Base-by-base conservation (phyloP, 495 filamentous ascomycete genomes). In the Penicillium riverlandense region DNA sequence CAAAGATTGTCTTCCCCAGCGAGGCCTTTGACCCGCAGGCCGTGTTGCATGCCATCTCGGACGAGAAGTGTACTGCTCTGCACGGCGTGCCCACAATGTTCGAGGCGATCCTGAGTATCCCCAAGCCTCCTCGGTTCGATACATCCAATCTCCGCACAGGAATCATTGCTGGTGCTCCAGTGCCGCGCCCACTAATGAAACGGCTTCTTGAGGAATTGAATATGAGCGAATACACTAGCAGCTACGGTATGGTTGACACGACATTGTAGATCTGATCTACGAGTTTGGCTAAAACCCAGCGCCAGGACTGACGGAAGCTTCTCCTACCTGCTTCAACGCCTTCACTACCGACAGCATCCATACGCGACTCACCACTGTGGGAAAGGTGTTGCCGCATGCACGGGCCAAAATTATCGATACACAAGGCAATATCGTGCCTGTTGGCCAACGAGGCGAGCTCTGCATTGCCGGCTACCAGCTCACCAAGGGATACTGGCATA, bases 31-130 rank as follows among this genome's bases (percentile, higher is more conserved):
- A 82, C 48, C 65, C 82, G 7, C 53, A 63, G 11, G 77, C 78
- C 1, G 77, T 77, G 1, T 59, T 85, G 13, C 65, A 67, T 40
- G 77, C 81, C 39, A 72, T 87, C 35, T 67, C 74, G 31, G 68
- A 76, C 41, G 82, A 87, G 53, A 62, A 69, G 3, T 87, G 83
- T 61, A 85, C 83, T 0, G 83, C 80, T 0, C 66, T 85, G 1
- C 82, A 87, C 54, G 83, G 83, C 37, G 83, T 87, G 0, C 82
- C 83, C 0, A 81, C 83, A 30, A 87, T 87, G 82, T 83, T 87
- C 52, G 80, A 84, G 55, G 74, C 73, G 2, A 70, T 85, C 14
- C 67, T 85, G 35, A 58, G 60, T n/a, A 55, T 82, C 1, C 69
- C 72, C 40, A 71, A 74, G 43, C 76, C 70, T 11, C 35, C 41